Percentiles rank a stretch among this genome's conserved stretches.
phyloP scores from a whole-genome alignment of 108 stramenopile species.

The Aurantiochytrium sp. region DNA sequence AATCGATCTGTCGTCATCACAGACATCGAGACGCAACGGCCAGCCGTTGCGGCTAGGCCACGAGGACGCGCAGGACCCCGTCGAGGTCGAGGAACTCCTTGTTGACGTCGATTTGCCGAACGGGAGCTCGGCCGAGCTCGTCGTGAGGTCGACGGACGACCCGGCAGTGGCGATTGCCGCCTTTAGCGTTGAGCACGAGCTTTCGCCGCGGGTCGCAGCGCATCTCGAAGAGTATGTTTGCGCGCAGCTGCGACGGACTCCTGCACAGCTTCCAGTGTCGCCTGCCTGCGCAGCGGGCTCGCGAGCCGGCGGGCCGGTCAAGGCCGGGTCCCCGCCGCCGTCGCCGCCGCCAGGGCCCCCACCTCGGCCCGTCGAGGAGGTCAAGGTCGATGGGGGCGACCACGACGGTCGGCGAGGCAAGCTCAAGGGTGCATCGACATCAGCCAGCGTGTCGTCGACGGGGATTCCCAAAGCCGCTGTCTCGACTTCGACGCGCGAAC shows the following conservation, averaged over 20 bases:
- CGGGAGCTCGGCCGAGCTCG: not conserved
- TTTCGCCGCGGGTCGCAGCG: not conserved
- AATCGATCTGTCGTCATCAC: not conserved
- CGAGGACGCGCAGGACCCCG: too few species aligned
- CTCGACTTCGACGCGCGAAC: too few species aligned
- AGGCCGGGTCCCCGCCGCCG: too few species aligned
- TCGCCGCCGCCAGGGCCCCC: too few species aligned
- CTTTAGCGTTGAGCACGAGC: not conserved
- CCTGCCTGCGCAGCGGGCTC: too few species aligned
- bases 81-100: not conserved
- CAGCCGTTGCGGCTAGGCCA: not conserved
- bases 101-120: slow-evolving; percentile 16
- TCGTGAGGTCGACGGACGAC: not conserved
- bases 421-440: too few species aligned
- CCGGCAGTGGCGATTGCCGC: not conserved
- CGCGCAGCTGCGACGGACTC: not conserved
- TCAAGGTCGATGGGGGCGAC: too few species aligned
- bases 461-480: too few species aligned
- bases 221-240: not conserved
- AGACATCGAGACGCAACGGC: not conserved
- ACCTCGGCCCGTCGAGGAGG: too few species aligned
- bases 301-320: too few species aligned
- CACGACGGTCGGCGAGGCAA: too few species aligned
- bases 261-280: not conserved
- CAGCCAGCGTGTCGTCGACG: too few species aligned